These are phyloP conservation scores for Lineolata rhizophorae DNA, from an alignment of 495 filamentous ascomycete genomes.

Conservation along the genomic window DNA sequence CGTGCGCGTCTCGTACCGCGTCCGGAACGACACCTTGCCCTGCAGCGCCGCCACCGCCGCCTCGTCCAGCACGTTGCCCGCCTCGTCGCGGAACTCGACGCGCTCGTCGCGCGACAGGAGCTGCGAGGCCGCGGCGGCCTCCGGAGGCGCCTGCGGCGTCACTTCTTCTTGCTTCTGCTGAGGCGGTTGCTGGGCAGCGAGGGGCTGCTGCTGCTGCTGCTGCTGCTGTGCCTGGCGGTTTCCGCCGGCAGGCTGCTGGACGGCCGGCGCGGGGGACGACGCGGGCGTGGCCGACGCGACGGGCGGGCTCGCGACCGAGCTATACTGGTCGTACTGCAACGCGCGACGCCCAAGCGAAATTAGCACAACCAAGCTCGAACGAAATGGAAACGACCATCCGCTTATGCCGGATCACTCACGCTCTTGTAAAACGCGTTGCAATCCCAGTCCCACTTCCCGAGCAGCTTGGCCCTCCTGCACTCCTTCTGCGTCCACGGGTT, in stretches of 20 bases:
- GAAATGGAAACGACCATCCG: not conserved
- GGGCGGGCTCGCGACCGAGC: conserved; percentile 1
- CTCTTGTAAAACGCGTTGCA: conserved; percentile 60
- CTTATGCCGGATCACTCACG: not conserved
- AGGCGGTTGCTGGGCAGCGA: conserved; percentile 1
- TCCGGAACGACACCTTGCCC: conserved; percentile 87
- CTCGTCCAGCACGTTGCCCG: conserved; percentile 71
- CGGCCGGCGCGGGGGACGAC: conserved; percentile 6
- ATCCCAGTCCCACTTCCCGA: conserved; percentile 87
- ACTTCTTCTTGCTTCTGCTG: conserved; percentile 8
- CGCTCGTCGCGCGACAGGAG: conserved; percentile 44
- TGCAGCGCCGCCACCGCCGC: conserved; percentile 64
- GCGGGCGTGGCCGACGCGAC: conserved; percentile 4
- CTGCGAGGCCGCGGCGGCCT: conserved; percentile 1
- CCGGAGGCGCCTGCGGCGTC: conserved; percentile 4
- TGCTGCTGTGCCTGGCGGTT: too few relatives aligned
- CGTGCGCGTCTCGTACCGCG: conserved; percentile 77
- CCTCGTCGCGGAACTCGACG: conserved; percentile 84
- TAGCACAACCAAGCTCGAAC: not conserved
- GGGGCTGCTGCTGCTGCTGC: too few relatives aligned
- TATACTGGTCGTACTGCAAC: conserved; percentile 15
- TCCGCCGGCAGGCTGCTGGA: conserved; percentile 4
- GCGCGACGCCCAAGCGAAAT: too few relatives aligned
- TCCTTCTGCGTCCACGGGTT: conserved; percentile 78
- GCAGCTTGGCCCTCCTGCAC: conserved; percentile 71